phyloP scores from a whole-genome alignment of 108 stramenopile genomes.

The Skeletonema grethae region DNA sequence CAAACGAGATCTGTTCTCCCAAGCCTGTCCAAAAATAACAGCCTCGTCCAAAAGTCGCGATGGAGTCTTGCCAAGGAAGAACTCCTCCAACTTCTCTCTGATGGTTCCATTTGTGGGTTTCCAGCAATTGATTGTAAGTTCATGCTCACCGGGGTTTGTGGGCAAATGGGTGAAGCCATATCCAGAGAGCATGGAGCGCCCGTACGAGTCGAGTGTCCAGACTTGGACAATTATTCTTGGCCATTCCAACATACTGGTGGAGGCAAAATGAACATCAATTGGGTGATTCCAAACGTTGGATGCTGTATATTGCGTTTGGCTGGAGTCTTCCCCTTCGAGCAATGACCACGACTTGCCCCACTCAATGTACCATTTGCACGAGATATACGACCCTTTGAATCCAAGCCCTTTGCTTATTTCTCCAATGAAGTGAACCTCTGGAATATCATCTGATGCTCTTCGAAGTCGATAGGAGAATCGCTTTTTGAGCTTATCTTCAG shows the following conservation, averaged over 20 bases:
- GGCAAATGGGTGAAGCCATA: conserved; percentile 69
- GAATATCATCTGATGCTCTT: conserved; percentile 43
- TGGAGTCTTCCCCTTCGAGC: conserved; percentile 47
- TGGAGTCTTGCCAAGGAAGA: conserved; percentile 56
- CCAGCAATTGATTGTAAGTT: conserved; percentile 57
- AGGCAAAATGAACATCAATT: conserved; percentile 66
- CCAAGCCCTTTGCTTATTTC: conserved; percentile 57
- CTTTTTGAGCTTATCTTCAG: conserved; percentile 41
- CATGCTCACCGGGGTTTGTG: conserved; percentile 52
- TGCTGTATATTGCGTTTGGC: conserved; percentile 64
- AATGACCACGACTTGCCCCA: conserved; percentile 59
- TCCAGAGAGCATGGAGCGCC: conserved; percentile 54
- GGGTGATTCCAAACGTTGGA: conserved; percentile 63
- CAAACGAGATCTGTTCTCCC: conserved; percentile 56
- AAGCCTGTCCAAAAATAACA: conserved; percentile 57
- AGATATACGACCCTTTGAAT: conserved; percentile 51
- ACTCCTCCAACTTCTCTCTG: conserved; percentile 56
- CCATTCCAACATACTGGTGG: conserved; percentile 65
- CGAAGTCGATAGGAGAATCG: conserved; percentile 40
- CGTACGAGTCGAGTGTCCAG: conserved; percentile 67
- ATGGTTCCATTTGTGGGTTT: conserved; percentile 45
- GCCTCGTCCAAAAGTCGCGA: conserved; percentile 51
- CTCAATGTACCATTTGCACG: conserved; percentile 68
- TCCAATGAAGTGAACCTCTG: conserved; percentile 68
- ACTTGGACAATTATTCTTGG: conserved; percentile 60